A percentile compares a stretch with the other conserved stretches of the same genome.
These are phyloP conservation scores for Leccinum boreale DNA, from an alignment of 768 basidiomycete species.

Conservation along the genomic window DNA sequence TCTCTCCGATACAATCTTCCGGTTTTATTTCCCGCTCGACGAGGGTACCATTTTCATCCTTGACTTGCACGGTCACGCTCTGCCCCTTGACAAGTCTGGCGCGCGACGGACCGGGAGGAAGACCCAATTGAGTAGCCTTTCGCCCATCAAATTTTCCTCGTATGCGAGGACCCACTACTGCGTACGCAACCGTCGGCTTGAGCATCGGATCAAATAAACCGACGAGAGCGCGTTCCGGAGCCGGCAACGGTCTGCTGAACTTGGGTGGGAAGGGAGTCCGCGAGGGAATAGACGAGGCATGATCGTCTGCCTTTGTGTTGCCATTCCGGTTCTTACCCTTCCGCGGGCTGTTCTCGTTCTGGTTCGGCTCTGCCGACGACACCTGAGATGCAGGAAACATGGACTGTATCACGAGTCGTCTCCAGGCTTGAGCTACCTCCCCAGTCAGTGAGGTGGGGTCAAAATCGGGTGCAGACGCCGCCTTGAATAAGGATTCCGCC, in stretches of 20 bases:
- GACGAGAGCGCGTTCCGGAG: constrained; percentile 18
- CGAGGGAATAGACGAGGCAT: neutral
- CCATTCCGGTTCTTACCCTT: constrained; percentile 7
- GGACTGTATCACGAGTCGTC: constrained; percentile 44
- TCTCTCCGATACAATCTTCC: constrained; percentile 57
- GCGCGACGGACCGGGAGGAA: constrained; percentile 59
- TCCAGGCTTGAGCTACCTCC: constrained; percentile 53
- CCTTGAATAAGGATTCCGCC: constrained; percentile 17
- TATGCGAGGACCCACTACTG: constrained; percentile 49
- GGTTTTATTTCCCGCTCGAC: constrained; percentile 51
- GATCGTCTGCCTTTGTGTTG: neutral
- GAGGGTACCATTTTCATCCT: constrained; percentile 40
- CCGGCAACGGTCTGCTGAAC: constrained; percentile 18
- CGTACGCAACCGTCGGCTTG: constrained; percentile 46
- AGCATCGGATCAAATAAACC: constrained; percentile 14
- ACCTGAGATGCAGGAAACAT: constrained; percentile 56
- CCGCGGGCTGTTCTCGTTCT: constrained; percentile 12
- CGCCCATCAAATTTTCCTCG: constrained; percentile 71
- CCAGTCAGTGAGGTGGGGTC: constrained; percentile 35
- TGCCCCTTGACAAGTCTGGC: constrained; percentile 62
- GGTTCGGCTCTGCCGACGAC: constrained; percentile 9
- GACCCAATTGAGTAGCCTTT: constrained; percentile 60
- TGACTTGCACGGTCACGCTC: constrained; percentile 52
- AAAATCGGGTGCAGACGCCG: constrained; percentile 26
- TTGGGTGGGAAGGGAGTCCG: constrained; percentile 16